These are phyloP conservation scores for Moniliophthora roreri DNA, from an alignment of 1,284 basidiomycete genomes.

Conservation along the genomic window DNA sequence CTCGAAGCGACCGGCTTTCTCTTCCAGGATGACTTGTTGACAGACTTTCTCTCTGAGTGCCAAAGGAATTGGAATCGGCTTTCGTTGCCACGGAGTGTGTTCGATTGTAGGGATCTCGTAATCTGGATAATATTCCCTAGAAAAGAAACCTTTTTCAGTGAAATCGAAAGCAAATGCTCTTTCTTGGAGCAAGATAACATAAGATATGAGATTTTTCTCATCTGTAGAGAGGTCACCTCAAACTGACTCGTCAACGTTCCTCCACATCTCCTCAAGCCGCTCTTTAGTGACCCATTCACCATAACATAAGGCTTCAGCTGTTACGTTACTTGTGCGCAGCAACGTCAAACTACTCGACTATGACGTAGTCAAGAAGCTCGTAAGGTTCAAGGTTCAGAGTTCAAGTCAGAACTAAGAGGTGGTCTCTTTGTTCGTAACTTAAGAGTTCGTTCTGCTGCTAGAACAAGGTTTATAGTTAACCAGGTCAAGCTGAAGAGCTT, in stretches of 20 bases:
- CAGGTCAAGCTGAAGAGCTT: no score
- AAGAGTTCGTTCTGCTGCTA: no score
- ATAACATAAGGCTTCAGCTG: constrained; percentile 4
- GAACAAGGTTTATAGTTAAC: no score
- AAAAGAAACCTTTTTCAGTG: constrained; percentile 30
- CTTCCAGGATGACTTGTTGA: constrained; percentile 22
- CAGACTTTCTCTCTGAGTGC: constrained; percentile 23
- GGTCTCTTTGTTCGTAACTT: no score
- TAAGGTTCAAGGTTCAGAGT: no score
- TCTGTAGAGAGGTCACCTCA: constrained; percentile 7
- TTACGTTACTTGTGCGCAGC: no score
- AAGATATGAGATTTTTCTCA: constrained; percentile 25
- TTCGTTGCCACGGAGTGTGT: constrained; percentile 30
- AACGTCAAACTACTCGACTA: no score
- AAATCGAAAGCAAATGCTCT: constrained; percentile 27
- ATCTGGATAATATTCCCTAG: constrained; percentile 30
- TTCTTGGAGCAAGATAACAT: constrained; percentile 19
- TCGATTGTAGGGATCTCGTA: constrained; percentile 32
- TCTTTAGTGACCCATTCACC: constrained; percentile 16
- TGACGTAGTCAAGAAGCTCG: no score
- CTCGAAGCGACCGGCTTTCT: constrained; percentile 29
- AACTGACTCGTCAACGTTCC: constrained; percentile 12
- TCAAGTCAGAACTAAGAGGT: no score
- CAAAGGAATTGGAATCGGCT: constrained; percentile 26
- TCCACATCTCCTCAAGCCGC: constrained; percentile 16